A percentile compares a stretch with the other conserved stretches of the same genome.
Evolutionary conservation across 1,284 basidiomycete species (phyloP).

Genomic region (Mycena citricolor): DNA sequence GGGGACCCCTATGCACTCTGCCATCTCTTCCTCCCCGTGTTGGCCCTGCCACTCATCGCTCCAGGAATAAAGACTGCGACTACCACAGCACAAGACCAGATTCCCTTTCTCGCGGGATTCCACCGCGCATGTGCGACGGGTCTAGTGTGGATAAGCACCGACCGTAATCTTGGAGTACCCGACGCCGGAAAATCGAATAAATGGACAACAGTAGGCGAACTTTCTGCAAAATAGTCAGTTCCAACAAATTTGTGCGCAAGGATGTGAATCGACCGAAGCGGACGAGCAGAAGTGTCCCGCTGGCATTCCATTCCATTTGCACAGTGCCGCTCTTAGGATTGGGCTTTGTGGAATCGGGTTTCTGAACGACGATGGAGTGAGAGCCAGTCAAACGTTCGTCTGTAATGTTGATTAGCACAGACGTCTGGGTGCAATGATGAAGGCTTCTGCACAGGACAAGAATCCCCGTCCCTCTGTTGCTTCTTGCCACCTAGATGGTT

Average conservation of each 20-base stretch:
- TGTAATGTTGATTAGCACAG: constrained; percentile 28
- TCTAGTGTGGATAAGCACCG: constrained; percentile 62
- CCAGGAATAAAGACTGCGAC: constrained; percentile 73
- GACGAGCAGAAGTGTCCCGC: constrained; percentile 68
- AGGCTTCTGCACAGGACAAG: constrained; percentile 68
- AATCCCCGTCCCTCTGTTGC: constrained; percentile 78
- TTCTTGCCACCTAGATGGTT: constrained; percentile 79
- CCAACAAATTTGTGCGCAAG: background rate
- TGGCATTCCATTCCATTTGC: constrained; percentile 78
- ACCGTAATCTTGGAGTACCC: constrained; percentile 55
- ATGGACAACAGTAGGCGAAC: constrained; percentile 55
- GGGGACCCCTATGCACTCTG: constrained; percentile 79
- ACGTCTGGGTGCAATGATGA: background rate
- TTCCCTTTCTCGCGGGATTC: constrained; percentile 75
- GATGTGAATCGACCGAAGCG: constrained; percentile 54
- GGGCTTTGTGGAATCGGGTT: constrained; percentile 56
- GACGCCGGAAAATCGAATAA: constrained; percentile 64
- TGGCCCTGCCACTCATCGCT: constrained; percentile 77
- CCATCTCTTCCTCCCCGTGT: constrained; percentile 61
- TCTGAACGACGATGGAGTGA: constrained; percentile 48
- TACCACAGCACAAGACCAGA: constrained; percentile 68
- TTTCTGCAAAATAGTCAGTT: constrained; percentile 43
- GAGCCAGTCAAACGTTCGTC: constrained; percentile 66
- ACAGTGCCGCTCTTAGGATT: constrained; percentile 62
- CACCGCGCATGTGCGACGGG: constrained; percentile 65